Evolutionary conservation across 192 early-diverging fungal genomes (phyloP).

Genomic region (Entomortierella beljakovae): DNA sequence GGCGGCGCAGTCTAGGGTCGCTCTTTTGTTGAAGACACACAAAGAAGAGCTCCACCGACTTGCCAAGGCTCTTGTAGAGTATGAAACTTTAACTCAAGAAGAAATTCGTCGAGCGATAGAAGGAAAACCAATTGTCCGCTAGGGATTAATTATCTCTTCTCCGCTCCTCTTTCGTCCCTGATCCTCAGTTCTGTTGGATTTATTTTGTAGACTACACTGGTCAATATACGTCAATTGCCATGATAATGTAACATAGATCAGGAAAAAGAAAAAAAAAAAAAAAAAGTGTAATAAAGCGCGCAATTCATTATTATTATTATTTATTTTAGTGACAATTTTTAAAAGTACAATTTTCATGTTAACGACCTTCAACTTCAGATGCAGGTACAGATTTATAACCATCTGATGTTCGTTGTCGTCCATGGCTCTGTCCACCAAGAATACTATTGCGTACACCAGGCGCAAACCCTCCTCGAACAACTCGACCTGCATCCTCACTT

Average conservation of each 20-base stretch:
- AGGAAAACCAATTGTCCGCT: conserved; percentile 68
- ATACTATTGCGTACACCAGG: conserved; percentile 25
- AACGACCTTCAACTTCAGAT: conserved; percentile 31
- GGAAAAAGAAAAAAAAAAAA: too few species aligned
- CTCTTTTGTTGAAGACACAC: conserved; percentile 76
- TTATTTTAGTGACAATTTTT: not conserved
- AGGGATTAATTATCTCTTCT: not conserved
- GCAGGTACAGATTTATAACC: conserved; percentile 52
- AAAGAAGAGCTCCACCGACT: conserved; percentile 91
- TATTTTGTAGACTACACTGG: not conserved
- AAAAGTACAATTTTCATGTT: not conserved
- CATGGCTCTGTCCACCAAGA: conserved; percentile 29
- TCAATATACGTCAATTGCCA: too few species aligned
- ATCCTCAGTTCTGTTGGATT: not conserved
- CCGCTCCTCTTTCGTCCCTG: not conserved
- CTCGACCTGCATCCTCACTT: conserved; percentile 18
- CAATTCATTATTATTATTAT: too few species aligned
- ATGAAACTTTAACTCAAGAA: conserved; percentile 92
- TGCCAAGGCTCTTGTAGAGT: conserved; percentile 92
- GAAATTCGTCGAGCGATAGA: conserved; percentile 86
- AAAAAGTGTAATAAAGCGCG: too few species aligned
- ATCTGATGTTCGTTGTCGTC: conserved; percentile 53
- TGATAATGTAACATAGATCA: too few species aligned
- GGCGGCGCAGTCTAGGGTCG: conserved; percentile 79
- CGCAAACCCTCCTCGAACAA: conserved; percentile 16